Evolutionary conservation across 345 rosid genomes (phyloP).

Genomic region (Capsella bursapastoris): DNA sequence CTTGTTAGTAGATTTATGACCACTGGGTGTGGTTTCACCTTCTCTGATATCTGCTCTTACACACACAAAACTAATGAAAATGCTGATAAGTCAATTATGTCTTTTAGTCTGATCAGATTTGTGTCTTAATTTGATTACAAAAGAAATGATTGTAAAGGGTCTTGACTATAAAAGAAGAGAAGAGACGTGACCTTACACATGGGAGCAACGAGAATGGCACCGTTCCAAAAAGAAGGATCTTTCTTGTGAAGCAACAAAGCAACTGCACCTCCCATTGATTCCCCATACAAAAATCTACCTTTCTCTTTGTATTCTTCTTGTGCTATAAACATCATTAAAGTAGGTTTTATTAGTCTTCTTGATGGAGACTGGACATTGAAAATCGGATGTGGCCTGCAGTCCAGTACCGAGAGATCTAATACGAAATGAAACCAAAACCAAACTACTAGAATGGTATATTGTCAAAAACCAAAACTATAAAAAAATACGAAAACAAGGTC

Average conservation of each 20-base stretch:
- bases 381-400: not conserved
- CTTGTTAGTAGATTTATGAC: slow-evolving; percentile 77
- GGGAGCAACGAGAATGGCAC: slow-evolving; percentile 89
- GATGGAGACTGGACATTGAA: not conserved
- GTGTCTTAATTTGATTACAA: not conserved
- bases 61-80: not conserved
- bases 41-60: slow-evolving; percentile 74
- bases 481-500: too few species aligned
- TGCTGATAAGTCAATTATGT: not conserved
- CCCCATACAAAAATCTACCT: slow-evolving; percentile 85
- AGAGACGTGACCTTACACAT: slow-evolving; percentile 81
- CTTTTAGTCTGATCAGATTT: not conserved
- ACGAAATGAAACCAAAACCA: not conserved
- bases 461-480: not conserved
- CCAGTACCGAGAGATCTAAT: not conserved
- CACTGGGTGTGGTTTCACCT: slow-evolving; percentile 89
- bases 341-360: not conserved
- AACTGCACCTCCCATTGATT: slow-evolving; percentile 98
- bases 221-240: slow-evolving; percentile 76
- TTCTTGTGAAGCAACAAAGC: slow-evolving; percentile 78
- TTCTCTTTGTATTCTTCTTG: slow-evolving; percentile 63
- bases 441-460: too few species aligned
- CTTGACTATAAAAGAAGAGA: not conserved
- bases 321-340: slow-evolving; percentile 36
- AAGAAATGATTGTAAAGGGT: not conserved